These are phyloP conservation scores for Castanopsis chinensis DNA, from an alignment of 306 rosid genomes.

Conservation along the genomic window DNA sequence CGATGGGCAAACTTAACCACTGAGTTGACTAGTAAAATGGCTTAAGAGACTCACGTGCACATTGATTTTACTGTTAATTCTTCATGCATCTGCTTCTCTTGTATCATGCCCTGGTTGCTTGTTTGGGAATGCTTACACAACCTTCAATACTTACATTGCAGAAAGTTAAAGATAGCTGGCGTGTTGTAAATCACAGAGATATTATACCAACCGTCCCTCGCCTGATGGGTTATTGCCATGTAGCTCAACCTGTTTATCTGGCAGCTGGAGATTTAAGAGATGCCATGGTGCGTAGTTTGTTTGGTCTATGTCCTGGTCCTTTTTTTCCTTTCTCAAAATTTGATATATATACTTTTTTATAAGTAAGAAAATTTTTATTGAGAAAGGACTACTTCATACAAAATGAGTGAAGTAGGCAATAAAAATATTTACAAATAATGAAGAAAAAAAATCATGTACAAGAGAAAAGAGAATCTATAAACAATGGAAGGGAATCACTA, in stretches of 20 bases:
- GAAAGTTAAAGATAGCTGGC: conserved; percentile 98
- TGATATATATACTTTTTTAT: background rate
- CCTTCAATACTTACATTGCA: conserved; percentile 39
- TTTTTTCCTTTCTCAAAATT: background rate
- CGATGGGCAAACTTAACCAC: background rate
- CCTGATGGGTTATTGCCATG: conserved; percentile 98
- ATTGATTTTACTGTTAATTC: background rate
- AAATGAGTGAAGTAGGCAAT: too few species aligned
- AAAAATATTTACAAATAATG: too few species aligned
- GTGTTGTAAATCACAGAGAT: conserved; percentile 97
- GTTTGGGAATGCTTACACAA: conserved; percentile 25
- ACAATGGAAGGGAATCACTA: too few species aligned
- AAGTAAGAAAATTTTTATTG: too few species aligned
- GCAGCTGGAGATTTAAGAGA: conserved; percentile 65
- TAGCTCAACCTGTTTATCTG: conserved; percentile 85
- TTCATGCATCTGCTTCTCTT: background rate
- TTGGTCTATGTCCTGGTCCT: background rate
- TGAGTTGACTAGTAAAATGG: background rate
- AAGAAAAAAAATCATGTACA: too few species aligned
- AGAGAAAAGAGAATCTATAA: too few species aligned
- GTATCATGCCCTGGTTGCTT: background rate
- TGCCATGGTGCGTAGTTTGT: conserved; percentile 58
- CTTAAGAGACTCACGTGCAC: background rate
- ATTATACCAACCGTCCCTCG: conserved; percentile 94
- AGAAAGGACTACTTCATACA: too few species aligned